phyloP scores from a whole-genome alignment of 2,329 filamentous ascomycete species.

The Colletotrichum caudatum region DNA sequence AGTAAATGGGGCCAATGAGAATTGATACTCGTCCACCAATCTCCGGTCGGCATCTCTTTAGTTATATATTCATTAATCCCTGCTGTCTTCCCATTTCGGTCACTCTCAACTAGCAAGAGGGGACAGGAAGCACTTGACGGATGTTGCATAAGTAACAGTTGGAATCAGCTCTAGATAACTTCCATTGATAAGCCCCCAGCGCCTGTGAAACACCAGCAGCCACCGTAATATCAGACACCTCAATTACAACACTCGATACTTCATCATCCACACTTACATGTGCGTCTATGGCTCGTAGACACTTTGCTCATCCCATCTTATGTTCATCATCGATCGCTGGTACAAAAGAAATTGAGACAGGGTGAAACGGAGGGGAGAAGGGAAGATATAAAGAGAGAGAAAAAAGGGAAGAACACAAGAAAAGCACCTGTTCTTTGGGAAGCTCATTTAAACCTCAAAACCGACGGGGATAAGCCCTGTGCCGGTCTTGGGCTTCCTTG shows the following conservation, averaged over 20 bases:
- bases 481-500: slow-evolving; percentile 66
- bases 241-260: neutral
- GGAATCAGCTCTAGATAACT: neutral
- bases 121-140: neutral
- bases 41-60: no score
- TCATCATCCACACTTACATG: slow-evolving; percentile 3
- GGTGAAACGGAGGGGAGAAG: neutral
- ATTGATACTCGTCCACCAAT: neutral
- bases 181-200: slow-evolving; percentile 11
- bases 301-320: neutral
- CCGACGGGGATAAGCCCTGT: slow-evolving; percentile 52
- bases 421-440: neutral
- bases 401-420: neutral
- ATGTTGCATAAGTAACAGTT: neutral
- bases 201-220: slow-evolving; percentile 1
- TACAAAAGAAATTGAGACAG: neutral
- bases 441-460: slow-evolving; percentile 19
- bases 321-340: neutral
- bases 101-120: neutral
- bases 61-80: neutral
- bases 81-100: neutral
- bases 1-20: neutral
- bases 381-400: neutral
- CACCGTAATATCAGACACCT: neutral
- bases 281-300: neutral